These are phyloP conservation scores for Triadica sebifera DNA, from an alignment of 345 rosid genomes.

Conservation along the genomic window DNA sequence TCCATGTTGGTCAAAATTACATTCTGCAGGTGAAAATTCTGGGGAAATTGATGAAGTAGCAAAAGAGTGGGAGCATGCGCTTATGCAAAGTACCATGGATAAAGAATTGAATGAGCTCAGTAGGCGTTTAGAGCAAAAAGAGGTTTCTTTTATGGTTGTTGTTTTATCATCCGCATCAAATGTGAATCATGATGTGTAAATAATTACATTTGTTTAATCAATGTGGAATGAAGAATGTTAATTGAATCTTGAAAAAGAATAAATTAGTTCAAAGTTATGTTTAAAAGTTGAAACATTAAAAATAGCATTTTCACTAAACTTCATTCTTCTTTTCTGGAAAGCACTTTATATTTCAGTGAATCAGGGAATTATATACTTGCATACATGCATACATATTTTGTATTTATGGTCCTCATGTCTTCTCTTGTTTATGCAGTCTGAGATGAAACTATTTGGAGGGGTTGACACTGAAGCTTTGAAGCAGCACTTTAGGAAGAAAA, in stretches of 20 bases:
- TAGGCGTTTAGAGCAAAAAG: slow-evolving; percentile 86
- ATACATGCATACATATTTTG: not conserved
- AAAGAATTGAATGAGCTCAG: slow-evolving; percentile 87
- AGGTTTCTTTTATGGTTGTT: slow-evolving; percentile 44
- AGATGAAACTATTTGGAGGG: slow-evolving; percentile 87
- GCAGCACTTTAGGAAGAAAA: slow-evolving; percentile 94
- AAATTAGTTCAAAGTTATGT: not conserved
- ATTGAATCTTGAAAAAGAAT: not conserved
- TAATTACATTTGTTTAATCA: slow-evolving; percentile 3
- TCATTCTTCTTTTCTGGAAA: not conserved
- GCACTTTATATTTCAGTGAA: not conserved
- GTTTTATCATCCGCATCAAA: not conserved
- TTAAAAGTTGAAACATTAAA: not conserved
- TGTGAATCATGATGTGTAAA: not conserved
- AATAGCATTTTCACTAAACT: not conserved
- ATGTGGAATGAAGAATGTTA: not conserved
- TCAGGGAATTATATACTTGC: too few species aligned
- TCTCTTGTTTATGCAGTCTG: slow-evolving; percentile 47
- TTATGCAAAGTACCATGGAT: slow-evolving; percentile 85
- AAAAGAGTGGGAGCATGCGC: slow-evolving; percentile 95
- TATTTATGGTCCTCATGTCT: not conserved
- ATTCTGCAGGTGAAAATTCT: slow-evolving; percentile 51
- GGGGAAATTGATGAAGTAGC: slow-evolving; percentile 74
- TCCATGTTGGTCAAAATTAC: slow-evolving; percentile 1
- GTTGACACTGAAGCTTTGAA: slow-evolving; percentile 66